phyloP scores from a whole-genome alignment of 192 early-diverging fungal species.

The Neocallimastix lanati region DNA sequence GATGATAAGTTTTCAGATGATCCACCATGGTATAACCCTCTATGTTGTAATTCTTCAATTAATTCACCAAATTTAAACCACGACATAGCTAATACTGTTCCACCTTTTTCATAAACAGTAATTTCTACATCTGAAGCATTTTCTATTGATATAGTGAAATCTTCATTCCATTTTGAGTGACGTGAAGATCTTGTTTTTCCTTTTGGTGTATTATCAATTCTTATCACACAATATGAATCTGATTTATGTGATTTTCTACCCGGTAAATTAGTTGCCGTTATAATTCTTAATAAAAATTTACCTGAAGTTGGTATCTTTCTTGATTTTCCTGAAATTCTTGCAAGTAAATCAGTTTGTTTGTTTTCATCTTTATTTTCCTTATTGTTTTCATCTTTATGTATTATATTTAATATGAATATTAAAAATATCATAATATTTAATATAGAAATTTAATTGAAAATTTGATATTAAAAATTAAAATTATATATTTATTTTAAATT shows the following conservation, averaged over 20 bases:
- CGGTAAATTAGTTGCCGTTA: slow-evolving; percentile 52
- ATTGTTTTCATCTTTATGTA: background rate
- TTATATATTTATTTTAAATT: no score
- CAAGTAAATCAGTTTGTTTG: background rate
- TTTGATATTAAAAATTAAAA: no score
- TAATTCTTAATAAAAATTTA: slow-evolving; percentile 31
- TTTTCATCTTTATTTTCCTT: background rate
- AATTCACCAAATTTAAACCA: slow-evolving; percentile 93
- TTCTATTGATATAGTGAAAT: slow-evolving; percentile 72
- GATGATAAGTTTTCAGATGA: background rate
- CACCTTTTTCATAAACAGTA: slow-evolving; percentile 63
- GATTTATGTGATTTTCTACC: slow-evolving; percentile 24
- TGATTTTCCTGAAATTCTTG: background rate
- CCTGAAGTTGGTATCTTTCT: background rate
- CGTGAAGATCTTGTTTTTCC: background rate
- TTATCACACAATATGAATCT: slow-evolving; percentile 41
- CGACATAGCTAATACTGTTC: slow-evolving; percentile 56
- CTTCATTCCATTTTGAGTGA: slow-evolving; percentile 7
- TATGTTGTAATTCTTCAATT: slow-evolving; percentile 54
- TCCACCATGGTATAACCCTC: background rate
- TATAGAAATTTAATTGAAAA: no score
- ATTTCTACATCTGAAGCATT: slow-evolving; percentile 85
- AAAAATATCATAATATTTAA: no score
- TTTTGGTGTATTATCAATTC: slow-evolving; percentile 17
- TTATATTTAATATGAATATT: background rate